phyloP scores from a whole-genome alignment of 2,329 filamentous ascomycete species.

The Cytospora paraplurivora region DNA sequence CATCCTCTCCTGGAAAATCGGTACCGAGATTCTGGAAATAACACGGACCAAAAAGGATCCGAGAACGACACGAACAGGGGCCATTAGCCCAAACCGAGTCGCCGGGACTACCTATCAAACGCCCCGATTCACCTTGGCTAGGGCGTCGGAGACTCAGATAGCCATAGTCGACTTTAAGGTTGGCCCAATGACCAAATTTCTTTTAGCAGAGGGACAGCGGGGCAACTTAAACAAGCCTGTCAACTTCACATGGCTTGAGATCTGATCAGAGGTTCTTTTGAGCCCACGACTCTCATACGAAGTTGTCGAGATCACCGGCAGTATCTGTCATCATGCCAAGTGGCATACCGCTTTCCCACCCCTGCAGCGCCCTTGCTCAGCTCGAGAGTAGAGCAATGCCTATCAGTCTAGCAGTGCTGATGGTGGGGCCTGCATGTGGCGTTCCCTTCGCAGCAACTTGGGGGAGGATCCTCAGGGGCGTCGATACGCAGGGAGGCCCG shows the following conservation, averaged over 20 bases:
- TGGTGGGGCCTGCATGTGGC: background rate
- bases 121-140: background rate
- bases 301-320: background rate
- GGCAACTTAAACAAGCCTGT: background rate
- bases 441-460: background rate
- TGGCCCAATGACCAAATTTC: background rate
- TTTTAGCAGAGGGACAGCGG: background rate
- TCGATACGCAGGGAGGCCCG: background rate
- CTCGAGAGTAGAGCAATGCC: background rate
- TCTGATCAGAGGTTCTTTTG: background rate
- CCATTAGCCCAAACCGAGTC: background rate
- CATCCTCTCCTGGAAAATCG: constrained; percentile 2
- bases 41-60: background rate
- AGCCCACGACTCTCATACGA: no score
- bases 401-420: background rate
- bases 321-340: background rate
- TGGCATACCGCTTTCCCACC: background rate
- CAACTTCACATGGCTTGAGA: background rate
- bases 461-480: background rate
- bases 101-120: background rate
- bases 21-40: constrained; percentile 2
- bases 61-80: background rate
- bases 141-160: background rate
- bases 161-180: background rate
- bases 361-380: background rate